Evolutionary conservation across 192 early-diverging fungal genomes (phyloP).

Genomic region (Coemansia sp.): DNA sequence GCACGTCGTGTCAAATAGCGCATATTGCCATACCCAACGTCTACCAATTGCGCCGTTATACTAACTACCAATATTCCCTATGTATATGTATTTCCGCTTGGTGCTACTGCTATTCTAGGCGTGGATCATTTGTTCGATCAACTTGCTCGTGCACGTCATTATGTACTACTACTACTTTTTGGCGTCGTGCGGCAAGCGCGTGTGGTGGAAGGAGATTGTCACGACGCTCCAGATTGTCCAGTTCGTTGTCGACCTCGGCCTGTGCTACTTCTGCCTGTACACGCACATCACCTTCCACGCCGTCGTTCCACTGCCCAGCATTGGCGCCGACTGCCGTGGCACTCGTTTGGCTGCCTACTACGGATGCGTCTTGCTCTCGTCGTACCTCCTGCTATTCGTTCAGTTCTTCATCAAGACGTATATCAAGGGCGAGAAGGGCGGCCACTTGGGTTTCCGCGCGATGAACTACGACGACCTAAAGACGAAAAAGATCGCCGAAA

Average conservation of each 20-base stretch:
- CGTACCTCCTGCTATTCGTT: slow-evolving; percentile 87
- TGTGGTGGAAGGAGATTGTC: slow-evolving; percentile 95
- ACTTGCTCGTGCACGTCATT: slow-evolving; percentile 88
- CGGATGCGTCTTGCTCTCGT: slow-evolving; percentile 76
- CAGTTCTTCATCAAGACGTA: slow-evolving; percentile 91
- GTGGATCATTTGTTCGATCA: slow-evolving; percentile 65
- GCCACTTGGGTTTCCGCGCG: slow-evolving; percentile 50
- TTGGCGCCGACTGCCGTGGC: slow-evolving; percentile 75
- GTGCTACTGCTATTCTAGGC: slow-evolving; percentile 27
- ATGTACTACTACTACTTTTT: slow-evolving; percentile 96
- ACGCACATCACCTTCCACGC: slow-evolving; percentile 75
- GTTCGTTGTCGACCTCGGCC: slow-evolving; percentile 84
- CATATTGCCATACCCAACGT: not conserved
- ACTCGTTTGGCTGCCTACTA: slow-evolving; percentile 76
- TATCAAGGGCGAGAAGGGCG: slow-evolving; percentile 56
- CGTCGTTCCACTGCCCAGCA: slow-evolving; percentile 64
- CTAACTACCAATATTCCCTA: not conserved
- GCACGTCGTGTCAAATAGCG: not conserved
- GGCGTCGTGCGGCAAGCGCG: slow-evolving; percentile 73
- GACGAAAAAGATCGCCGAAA: slow-evolving; percentile 22
- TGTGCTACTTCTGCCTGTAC: slow-evolving; percentile 88
- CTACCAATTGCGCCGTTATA: not conserved
- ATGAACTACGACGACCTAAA: slow-evolving; percentile 54
- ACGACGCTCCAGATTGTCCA: slow-evolving; percentile 94
- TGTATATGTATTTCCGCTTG: not conserved